Conservation (phyloP, 2,329 filamentous ascomycete species). For the Aspergillus carbonarius region DNA sequence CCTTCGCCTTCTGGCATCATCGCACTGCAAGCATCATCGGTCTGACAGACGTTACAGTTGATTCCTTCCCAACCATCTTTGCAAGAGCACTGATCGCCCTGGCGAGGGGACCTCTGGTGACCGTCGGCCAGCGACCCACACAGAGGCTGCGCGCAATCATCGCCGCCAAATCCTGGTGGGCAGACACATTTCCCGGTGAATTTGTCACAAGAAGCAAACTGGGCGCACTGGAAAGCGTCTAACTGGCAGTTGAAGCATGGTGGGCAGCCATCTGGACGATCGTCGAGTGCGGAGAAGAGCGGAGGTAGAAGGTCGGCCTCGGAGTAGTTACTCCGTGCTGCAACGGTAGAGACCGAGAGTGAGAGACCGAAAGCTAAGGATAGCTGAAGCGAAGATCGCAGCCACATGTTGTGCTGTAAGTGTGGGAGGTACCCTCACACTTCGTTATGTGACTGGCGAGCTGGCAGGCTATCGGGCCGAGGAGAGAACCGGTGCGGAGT, state of each 20-base stretch:
- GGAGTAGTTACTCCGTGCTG: constrained; percentile 54
- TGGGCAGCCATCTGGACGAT: constrained; percentile 58
- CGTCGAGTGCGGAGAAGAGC: constrained; percentile 69
- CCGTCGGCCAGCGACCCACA: constrained; percentile 87
- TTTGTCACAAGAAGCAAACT: constrained; percentile 85
- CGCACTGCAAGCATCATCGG: constrained; percentile 78
- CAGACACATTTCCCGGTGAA: constrained; percentile 92
- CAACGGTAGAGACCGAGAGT: constrained; percentile 19
- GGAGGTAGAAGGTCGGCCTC: constrained; percentile 61
- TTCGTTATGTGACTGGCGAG: neutral
- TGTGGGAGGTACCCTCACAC: neutral
- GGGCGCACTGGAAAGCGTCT: constrained; percentile 84
- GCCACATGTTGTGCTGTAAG: constrained; percentile 27
- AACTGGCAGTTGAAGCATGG: constrained; percentile 95
- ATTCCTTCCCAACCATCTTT: constrained; percentile 93
- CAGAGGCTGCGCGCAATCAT: constrained; percentile 88
- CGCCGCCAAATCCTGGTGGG: constrained; percentile 86
- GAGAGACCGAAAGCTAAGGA: constrained; percentile 28
- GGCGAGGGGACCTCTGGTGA: constrained; percentile 71
- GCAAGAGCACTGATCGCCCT: constrained; percentile 73
- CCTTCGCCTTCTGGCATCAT: constrained; percentile 80
- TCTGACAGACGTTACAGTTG: constrained; percentile 95
- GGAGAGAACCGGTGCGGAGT: constrained; percentile 14
- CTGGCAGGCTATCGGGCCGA: constrained; percentile 4
- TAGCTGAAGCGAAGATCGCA: constrained; percentile 22